phyloP scores from a whole-genome alignment of 257 asterid species.

The Leonotis leonurus region DNA sequence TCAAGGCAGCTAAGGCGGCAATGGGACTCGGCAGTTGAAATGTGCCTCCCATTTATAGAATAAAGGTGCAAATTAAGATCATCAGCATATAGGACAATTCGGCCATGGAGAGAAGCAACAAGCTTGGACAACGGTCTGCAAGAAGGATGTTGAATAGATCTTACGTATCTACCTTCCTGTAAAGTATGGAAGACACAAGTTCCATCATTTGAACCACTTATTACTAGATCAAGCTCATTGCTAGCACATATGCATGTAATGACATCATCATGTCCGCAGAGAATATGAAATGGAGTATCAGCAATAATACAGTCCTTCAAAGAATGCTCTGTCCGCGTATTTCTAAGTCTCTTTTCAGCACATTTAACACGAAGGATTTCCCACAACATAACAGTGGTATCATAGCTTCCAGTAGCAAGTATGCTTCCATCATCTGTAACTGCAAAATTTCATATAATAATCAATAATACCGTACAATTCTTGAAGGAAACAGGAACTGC shows the following conservation, averaged over 20 bases:
- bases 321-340: slow-evolving; percentile 42
- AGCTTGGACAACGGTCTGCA: slow-evolving; percentile 82
- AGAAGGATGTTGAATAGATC: slow-evolving; percentile 78
- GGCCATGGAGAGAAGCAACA: slow-evolving; percentile 81
- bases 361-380: slow-evolving; percentile 57
- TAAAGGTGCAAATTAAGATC: slow-evolving; percentile 90
- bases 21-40: slow-evolving; percentile 71
- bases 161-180: slow-evolving; percentile 79
- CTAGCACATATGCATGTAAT: slow-evolving; percentile 84
- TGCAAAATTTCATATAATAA: slow-evolving; percentile 28
- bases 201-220: slow-evolving; percentile 98
- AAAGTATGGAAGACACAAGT: slow-evolving; percentile 85
- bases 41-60: slow-evolving; percentile 83
- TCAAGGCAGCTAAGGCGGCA: slow-evolving; percentile 83
- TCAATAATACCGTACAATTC: not conserved
- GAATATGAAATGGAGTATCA: slow-evolving; percentile 81
- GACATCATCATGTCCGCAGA: slow-evolving; percentile 92
- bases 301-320: slow-evolving; percentile 56
- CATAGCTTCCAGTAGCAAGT: slow-evolving; percentile 91
- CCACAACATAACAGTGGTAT: slow-evolving; percentile 97
- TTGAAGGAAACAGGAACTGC: not conserved
- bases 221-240: slow-evolving; percentile 84
- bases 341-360: slow-evolving; percentile 59
- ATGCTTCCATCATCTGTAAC: slow-evolving; percentile 91
- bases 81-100: slow-evolving; percentile 81